These are phyloP conservation scores for Gossypium gossypioides DNA, from an alignment of 441 rosid genomes.

Conservation along the genomic window DNA sequence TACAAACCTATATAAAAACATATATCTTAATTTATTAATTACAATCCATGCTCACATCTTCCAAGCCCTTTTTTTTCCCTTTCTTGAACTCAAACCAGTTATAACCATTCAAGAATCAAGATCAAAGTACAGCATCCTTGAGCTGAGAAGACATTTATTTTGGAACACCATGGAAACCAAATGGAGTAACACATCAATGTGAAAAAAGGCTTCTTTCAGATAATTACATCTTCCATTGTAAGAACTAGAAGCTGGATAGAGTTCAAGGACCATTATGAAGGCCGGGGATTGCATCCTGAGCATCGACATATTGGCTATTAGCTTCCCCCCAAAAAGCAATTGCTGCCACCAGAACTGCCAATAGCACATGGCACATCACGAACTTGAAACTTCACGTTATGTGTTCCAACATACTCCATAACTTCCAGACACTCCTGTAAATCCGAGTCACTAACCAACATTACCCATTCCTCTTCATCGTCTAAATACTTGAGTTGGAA, in stretches of 20 bases:
- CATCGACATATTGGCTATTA: slow-evolving; percentile 14
- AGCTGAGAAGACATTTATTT: neutral
- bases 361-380: slow-evolving; percentile 34
- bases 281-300: neutral
- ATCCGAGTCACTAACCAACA: slow-evolving; percentile 62
- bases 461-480: slow-evolving; percentile 86
- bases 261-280: neutral
- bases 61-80: neutral
- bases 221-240: neutral
- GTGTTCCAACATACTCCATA: slow-evolving; percentile 42
- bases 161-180: neutral
- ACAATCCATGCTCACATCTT: neutral
- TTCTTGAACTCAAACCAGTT: neutral
- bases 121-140: neutral
- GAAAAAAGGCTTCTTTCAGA: neutral
- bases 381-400: slow-evolving; percentile 53
- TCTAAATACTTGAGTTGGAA: slow-evolving; percentile 80
- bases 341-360: slow-evolving; percentile 70
- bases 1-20: slow-evolving; percentile 15
- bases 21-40: neutral
- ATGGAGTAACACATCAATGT: neutral
- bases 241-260: neutral
- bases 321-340: slow-evolving; percentile 33
- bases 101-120: neutral
- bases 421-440: slow-evolving; percentile 73